Evolutionary conservation across 495 filamentous ascomycete genomes (phyloP).

Genomic region (Daldinia childiae): DNA sequence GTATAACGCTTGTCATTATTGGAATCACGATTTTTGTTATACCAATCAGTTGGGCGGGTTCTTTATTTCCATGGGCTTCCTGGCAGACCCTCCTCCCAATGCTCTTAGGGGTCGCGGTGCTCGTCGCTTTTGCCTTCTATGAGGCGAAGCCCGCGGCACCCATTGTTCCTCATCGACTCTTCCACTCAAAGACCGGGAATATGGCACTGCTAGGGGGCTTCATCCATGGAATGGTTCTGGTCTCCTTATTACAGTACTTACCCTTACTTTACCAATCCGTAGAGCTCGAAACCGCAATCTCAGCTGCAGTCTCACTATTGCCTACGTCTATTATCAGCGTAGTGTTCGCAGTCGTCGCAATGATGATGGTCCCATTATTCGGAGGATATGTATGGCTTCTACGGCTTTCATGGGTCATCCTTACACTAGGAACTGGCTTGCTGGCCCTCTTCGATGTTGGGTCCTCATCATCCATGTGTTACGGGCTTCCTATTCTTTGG

Average conservation of each 20-base stretch:
- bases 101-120: background rate
- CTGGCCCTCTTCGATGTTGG: background rate
- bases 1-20: background rate
- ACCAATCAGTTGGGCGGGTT: background rate
- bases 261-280: background rate
- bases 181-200: background rate
- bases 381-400: background rate
- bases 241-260: background rate
- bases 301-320: background rate
- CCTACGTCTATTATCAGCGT: background rate
- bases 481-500: background rate
- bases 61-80: background rate
- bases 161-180: background rate
- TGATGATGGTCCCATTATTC: background rate
- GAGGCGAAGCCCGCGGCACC: background rate
- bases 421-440: background rate
- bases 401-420: background rate
- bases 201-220: background rate
- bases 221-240: background rate
- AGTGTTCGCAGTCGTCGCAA: background rate
- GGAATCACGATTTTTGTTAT: conserved; percentile 2
- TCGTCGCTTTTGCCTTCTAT: background rate
- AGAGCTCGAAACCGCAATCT: background rate
- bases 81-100: background rate
- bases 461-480: background rate